Conservation (phyloP, 1,284 basidiomycete species). For the Irpex sp. region DNA sequence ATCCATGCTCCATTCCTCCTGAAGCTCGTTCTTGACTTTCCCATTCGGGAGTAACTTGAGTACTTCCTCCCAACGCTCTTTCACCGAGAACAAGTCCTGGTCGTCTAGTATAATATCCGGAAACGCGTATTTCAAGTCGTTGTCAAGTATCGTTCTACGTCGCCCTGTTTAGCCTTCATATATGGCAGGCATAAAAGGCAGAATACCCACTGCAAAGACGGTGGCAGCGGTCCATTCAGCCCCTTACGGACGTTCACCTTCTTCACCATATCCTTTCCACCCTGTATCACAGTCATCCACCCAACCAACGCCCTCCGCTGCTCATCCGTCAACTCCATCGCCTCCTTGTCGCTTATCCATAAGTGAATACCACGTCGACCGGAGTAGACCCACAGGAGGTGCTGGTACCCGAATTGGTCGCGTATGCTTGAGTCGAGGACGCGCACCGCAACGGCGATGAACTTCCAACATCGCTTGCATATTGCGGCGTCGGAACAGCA, state of each 20-base stretch:
- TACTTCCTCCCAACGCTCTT: conserved; percentile 74
- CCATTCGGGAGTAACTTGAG: conserved; percentile 75
- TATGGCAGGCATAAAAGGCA: background rate
- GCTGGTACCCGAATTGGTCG: conserved; percentile 80
- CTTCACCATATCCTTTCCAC: conserved; percentile 80
- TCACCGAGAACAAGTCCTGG: conserved; percentile 80
- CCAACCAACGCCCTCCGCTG: conserved; percentile 84
- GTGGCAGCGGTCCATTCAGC: conserved; percentile 52
- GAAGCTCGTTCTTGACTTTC: conserved; percentile 43
- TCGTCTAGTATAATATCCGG: conserved; percentile 72
- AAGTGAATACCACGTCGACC: conserved; percentile 97
- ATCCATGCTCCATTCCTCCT: conserved; percentile 61
- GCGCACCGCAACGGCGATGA: conserved; percentile 90
- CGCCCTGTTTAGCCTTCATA: conserved; percentile 21
- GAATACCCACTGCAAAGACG: conserved; percentile 60
- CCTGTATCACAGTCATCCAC: conserved; percentile 85
- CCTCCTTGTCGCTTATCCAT: conserved; percentile 93
- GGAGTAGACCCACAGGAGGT: conserved; percentile 97
- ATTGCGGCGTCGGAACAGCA: conserved; percentile 94
- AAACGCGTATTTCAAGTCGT: conserved; percentile 53
- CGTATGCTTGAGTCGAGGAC: conserved; percentile 82
- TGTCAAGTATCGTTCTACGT: conserved; percentile 44
- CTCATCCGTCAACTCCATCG: conserved; percentile 89
- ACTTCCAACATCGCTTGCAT: conserved; percentile 92
- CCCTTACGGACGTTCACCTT: conserved; percentile 75